Percentiles rank a stretch among this genome's conserved stretches.
Conservation (phyloP, 208 protist species). For the Wallacemonas sp. region DNA sequence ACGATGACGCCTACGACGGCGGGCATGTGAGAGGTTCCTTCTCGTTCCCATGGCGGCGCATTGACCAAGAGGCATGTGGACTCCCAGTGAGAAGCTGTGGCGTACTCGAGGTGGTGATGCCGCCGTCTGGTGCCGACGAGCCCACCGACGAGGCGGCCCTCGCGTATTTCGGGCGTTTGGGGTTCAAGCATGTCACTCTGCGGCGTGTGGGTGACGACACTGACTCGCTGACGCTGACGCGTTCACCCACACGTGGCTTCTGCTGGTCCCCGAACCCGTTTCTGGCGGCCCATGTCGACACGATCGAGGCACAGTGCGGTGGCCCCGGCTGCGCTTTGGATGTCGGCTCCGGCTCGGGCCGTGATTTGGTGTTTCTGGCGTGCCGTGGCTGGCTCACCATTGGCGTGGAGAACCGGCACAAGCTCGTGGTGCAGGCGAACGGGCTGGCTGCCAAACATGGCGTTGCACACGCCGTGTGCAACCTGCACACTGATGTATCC, state of each 20-base stretch:
- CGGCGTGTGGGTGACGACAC: neutral
- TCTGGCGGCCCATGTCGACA: slow-evolving; percentile 17
- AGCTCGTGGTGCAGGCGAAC: slow-evolving; percentile 22
- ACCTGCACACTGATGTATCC: slow-evolving; percentile 11
- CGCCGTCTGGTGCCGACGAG: neutral
- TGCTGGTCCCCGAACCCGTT: slow-evolving; percentile 46
- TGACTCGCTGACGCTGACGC: neutral
- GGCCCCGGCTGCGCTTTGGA: slow-evolving; percentile 33
- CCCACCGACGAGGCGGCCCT: neutral
- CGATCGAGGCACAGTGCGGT: slow-evolving; percentile 14
- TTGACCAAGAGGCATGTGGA: neutral
- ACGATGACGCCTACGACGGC: neutral
- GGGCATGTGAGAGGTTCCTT: slow-evolving; percentile 13
- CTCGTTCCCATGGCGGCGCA: slow-evolving; percentile 14
- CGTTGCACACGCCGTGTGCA: slow-evolving; percentile 8
- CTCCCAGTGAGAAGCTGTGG: slow-evolving; percentile 9
- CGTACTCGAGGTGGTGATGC: slow-evolving; percentile 1
- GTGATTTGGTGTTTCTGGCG: slow-evolving; percentile 51
- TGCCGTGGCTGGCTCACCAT: slow-evolving; percentile 43
- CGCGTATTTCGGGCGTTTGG: slow-evolving; percentile 5
- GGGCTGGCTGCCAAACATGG: neutral
- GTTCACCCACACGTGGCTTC: slow-evolving; percentile 1
- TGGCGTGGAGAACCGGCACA: slow-evolving; percentile 43
- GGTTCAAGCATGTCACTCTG: neutral
- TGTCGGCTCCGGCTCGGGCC: slow-evolving; percentile 39